Conservation (phyloP, 768 basidiomycete genomes). For the Podaxis sp. region DNA sequence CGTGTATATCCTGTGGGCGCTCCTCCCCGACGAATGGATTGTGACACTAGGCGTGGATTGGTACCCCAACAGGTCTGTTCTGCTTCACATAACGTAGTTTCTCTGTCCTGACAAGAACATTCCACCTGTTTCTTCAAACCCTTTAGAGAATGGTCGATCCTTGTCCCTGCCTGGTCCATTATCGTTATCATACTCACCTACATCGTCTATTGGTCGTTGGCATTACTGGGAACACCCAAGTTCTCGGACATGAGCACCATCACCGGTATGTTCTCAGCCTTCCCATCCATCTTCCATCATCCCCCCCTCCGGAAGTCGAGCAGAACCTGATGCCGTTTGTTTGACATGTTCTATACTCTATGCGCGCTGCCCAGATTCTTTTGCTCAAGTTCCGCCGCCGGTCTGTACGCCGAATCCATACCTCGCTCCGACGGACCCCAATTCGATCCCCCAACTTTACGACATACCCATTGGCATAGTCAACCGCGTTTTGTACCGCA, state of each 20-base stretch:
- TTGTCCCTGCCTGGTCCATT: slow-evolving; percentile 75
- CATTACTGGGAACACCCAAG: slow-evolving; percentile 63
- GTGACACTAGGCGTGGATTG: slow-evolving; percentile 64
- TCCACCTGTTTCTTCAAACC: background rate
- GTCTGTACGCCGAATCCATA: slow-evolving; percentile 40
- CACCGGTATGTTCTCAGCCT: slow-evolving; percentile 41
- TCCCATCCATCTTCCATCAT: too few relatives aligned
- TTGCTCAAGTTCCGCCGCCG: slow-evolving; percentile 44
- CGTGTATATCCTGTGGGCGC: slow-evolving; percentile 74
- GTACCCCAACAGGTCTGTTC: slow-evolving; percentile 80
- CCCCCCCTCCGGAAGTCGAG: background rate
- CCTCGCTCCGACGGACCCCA: slow-evolving; percentile 37
- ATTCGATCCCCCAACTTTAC: slow-evolving; percentile 61
- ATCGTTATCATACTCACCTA: slow-evolving; percentile 72
- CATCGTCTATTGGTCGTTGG: slow-evolving; percentile 70
- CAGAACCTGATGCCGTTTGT: background rate
- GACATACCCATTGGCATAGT: slow-evolving; percentile 82
- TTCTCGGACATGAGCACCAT: slow-evolving; percentile 66
- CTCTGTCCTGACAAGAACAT: background rate
- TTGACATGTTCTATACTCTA: background rate
- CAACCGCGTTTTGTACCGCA: slow-evolving; percentile 63
- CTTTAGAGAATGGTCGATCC: slow-evolving; percentile 80
- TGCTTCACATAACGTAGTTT: background rate
- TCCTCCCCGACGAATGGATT: slow-evolving; percentile 72
- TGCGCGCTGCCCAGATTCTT: slow-evolving; percentile 43